Percentiles rank a stretch among this genome's conserved stretches.
phyloP scores from a whole-genome alignment of 768 basidiomycete genomes.

The Russula foetens region DNA sequence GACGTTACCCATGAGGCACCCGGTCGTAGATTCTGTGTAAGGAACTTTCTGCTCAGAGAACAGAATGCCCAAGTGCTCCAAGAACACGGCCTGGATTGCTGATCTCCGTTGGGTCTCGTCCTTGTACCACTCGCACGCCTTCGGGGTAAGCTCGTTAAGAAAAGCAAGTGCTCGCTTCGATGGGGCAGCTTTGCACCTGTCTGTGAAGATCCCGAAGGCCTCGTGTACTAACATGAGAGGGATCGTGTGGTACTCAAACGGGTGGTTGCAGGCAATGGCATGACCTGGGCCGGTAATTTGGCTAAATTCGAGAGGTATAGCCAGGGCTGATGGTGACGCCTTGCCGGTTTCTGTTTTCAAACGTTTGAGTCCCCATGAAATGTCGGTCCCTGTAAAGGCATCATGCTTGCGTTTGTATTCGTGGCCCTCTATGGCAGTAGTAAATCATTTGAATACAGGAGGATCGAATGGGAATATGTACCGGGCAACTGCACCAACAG shows the following conservation, averaged over 20 bases:
- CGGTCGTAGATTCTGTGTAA: not conserved
- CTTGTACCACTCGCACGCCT: not conserved
- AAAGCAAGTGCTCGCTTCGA: not conserved
- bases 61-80: too few relatives aligned
- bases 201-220: not conserved
- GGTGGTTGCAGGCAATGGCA: not conserved
- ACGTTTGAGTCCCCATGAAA: too few relatives aligned
- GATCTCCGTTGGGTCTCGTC: not conserved
- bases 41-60: too few relatives aligned
- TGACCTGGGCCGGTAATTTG: not conserved
- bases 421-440: too few relatives aligned
- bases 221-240: not conserved
- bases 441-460: too few relatives aligned
- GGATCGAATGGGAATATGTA: too few relatives aligned
- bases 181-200: not conserved
- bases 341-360: not conserved
- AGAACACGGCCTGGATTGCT: not conserved
- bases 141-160: not conserved
- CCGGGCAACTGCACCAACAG: too few relatives aligned
- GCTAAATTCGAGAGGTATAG: not conserved
- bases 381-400: too few relatives aligned
- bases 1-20: not conserved
- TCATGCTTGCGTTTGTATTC: too few relatives aligned
- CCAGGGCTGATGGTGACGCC: not conserved
- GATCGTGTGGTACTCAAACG: not conserved